phyloP scores from a whole-genome alignment of 2,329 filamentous ascomycete species.

The Fusarium hostae region DNA sequence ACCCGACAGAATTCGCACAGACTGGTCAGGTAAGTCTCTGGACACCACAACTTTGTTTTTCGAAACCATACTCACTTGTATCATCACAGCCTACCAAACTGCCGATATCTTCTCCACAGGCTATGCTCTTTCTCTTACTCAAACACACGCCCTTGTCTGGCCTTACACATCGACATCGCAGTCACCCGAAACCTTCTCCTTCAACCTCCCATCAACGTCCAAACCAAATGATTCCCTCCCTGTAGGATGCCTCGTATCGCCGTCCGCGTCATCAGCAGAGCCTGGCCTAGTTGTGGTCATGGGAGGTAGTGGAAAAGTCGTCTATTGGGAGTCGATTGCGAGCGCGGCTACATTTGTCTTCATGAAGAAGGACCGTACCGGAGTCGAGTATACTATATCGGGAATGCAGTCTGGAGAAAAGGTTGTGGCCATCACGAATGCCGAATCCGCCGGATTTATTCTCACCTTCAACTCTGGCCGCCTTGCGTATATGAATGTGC shows the following conservation, averaged over 20 bases:
- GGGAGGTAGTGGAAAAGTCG: slow-evolving; percentile 83
- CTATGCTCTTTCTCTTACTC: slow-evolving; percentile 83
- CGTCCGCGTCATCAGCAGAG: slow-evolving; percentile 80
- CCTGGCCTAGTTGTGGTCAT: slow-evolving; percentile 89
- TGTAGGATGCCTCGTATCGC: slow-evolving; percentile 83
- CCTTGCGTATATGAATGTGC: slow-evolving; percentile 84
- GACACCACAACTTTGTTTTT: neutral
- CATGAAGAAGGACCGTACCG: slow-evolving; percentile 82
- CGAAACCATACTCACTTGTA: slow-evolving; percentile 27
- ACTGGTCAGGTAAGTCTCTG: slow-evolving; percentile 69
- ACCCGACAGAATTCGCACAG: slow-evolving; percentile 78
- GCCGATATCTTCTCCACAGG: slow-evolving; percentile 74
- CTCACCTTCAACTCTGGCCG: slow-evolving; percentile 87
- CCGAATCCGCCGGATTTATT: slow-evolving; percentile 87
- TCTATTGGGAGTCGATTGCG: slow-evolving; percentile 96
- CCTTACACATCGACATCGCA: slow-evolving; percentile 78
- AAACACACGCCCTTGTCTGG: slow-evolving; percentile 88
- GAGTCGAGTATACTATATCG: slow-evolving; percentile 78
- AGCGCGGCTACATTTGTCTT: slow-evolving; percentile 86
- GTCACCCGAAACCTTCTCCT: slow-evolving; percentile 80
- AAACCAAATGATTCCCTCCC: slow-evolving; percentile 78
- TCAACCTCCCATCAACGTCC: slow-evolving; percentile 80
- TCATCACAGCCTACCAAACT: slow-evolving; percentile 66
- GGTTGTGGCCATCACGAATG: slow-evolving; percentile 80
- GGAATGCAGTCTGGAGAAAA: slow-evolving; percentile 83